Percentiles rank a stretch among this genome's conserved stretches.
Conservation (phyloP, 768 basidiomycete species). For the Lactifluus echinatus region DNA sequence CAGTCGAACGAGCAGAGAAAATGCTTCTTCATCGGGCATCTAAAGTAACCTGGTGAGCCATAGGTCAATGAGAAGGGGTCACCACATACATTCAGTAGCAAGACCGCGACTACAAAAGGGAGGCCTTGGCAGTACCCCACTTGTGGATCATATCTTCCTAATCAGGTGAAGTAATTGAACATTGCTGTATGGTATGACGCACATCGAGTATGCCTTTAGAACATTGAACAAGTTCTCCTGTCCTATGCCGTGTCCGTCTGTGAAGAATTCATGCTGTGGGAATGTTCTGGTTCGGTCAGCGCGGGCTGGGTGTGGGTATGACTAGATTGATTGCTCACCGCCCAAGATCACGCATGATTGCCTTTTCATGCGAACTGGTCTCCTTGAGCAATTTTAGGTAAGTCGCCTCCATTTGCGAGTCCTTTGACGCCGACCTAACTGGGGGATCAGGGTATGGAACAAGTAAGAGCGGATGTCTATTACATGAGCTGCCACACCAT, state of each 20-base stretch:
- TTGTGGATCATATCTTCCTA: slow-evolving; percentile 69
- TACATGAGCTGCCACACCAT: slow-evolving; percentile 98
- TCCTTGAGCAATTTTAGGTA: slow-evolving; percentile 81
- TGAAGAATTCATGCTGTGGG: slow-evolving; percentile 95
- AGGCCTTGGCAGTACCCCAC: slow-evolving; percentile 98
- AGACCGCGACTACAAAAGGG: slow-evolving; percentile 90
- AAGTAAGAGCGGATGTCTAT: background rate
- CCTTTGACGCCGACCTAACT: slow-evolving; percentile 86
- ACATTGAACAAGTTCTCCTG: slow-evolving; percentile 98
- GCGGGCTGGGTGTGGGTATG: background rate
- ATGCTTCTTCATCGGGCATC: slow-evolving; percentile 99
- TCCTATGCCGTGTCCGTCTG: slow-evolving; percentile 87
- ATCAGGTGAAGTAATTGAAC: slow-evolving; percentile 6
- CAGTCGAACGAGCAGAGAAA: slow-evolving; percentile 85
- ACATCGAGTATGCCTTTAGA: slow-evolving; percentile 94
- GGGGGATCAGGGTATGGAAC: background rate
- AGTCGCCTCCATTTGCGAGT: slow-evolving; percentile 69
- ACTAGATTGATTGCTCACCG: slow-evolving; percentile 36
- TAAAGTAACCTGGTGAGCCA: slow-evolving; percentile 26
- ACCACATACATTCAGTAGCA: slow-evolving; percentile 74
- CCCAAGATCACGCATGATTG: slow-evolving; percentile 87
- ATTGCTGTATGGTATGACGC: slow-evolving; percentile 23
- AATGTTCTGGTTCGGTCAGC: slow-evolving; percentile 57
- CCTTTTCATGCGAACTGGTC: slow-evolving; percentile 83
- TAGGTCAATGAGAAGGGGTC: background rate